Base-by-base conservation (phyloP, 805 yeast genomes). In the Isabelozyma gotoi region DNA sequence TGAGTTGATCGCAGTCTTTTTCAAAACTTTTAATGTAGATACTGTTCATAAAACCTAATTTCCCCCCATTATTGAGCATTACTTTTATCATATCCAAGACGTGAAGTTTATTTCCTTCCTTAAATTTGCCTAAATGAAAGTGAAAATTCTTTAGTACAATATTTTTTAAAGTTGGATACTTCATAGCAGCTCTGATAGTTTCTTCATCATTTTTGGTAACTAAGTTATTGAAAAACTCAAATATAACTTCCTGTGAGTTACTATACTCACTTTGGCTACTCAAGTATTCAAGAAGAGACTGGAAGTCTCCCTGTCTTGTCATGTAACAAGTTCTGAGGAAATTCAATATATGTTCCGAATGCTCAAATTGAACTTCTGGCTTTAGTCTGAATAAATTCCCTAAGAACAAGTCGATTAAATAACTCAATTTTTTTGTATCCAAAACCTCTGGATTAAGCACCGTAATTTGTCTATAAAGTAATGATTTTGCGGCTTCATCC, bases 121-220 rank as follows among this genome's bases (percentile, higher is more conserved):
- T 32, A 19, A 49, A 48, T 21, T 51, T 54, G 12, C 60, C 53
- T 34, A 62, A 36, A 4, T 63, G 40, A 5, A 42, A 42, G 36
- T 61, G 58, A 33, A 50, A 61, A 35, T 56, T 56, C 35, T 59
- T 60, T 34, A 47, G 51, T 39, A 69, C 53, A 12, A 57, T 51
- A 27, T 61, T 61, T 29, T 53, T 53, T 19, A 62, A 50, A 0
- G 68, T 60, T 4, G 70, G 66, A 40, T 50, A 57, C 43, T 56
- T 65, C 10, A 56, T 52, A 11, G 71, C 40, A 27, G 51, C 50
- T 19, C 51, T 47, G 16, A 63, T 45, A 1, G 71, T 53, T 34
- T 71, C 76, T 34, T 65, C 72, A 43, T 71, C 74, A 47, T 69
- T 70, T 29, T 58, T 65, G 1, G 65, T 52, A 3, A 57, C 33